A percentile compares a stretch with the other conserved stretches of the same genome.
Evolutionary conservation across 75 land plant genomes (phyloP).

Genomic region (Cryptomeria japonica): DNA sequence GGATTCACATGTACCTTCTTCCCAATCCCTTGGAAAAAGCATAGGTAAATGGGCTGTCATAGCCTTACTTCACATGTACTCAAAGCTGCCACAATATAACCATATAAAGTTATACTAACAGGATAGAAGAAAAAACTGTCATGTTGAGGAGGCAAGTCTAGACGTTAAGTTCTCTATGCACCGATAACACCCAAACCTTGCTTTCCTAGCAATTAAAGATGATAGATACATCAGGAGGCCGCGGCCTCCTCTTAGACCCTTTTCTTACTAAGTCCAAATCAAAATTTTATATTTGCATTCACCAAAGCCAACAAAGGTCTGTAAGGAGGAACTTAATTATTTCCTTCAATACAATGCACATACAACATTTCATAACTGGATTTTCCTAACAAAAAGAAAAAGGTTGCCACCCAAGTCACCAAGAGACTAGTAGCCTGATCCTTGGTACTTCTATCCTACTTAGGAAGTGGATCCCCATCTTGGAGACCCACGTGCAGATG

Average conservation of each 20-base stretch:
- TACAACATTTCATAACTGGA: not conserved
- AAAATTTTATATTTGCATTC: not conserved
- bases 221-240: not conserved
- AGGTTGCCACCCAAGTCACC: not conserved
- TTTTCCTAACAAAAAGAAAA: no score
- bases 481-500: no score
- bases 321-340: not conserved
- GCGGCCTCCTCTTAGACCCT: not conserved
- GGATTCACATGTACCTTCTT: not conserved
- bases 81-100: not conserved
- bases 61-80: not conserved
- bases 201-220: not conserved
- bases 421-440: no score
- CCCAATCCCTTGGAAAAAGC: not conserved
- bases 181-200: not conserved
- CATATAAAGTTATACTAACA: not conserved
- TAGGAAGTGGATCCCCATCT: no score
- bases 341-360: not conserved
- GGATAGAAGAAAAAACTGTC: not conserved
- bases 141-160: not conserved
- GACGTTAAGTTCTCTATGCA: not conserved
- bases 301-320: not conserved
- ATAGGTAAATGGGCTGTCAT: not conserved
- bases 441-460: no score
- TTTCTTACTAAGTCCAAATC: not conserved